Base-by-base conservation (phyloP, 768 basidiomycete genomes). In the Russula griseocarnosa region DNA sequence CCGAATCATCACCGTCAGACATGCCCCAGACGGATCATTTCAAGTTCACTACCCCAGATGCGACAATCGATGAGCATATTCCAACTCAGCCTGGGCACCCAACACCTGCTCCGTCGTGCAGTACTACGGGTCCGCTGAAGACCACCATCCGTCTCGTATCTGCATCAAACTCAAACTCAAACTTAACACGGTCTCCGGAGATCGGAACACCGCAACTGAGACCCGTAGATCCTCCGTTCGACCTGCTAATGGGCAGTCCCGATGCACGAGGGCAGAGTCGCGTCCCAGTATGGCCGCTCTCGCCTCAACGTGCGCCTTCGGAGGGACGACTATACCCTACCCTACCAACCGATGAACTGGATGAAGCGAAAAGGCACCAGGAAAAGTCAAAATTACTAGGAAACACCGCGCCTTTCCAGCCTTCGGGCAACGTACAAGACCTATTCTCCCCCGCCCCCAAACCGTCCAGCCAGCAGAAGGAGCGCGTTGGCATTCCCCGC, bases 181-280 rank as follows among this genome's bases (percentile, higher is more conserved):
- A 55, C 22, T 50, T 67, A 22, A 53, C 32, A 26, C 50, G 61
- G 5, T 51, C 65, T 24, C 44, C 64, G 14, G 67, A 44, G 44
- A 67, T 71, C 28, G 77, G 75, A 36, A 89, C 89, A 0, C 90
- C 90, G 0, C 82, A 80, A 58, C 79, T 92, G 3, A 79, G 82
- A 66, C 84, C 88, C 0, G 85, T 86, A 70, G 74, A 81, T 52
- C 88, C 88, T 3, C 77, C 78, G 11, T 91, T 89, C 67, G 88
- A 91, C 66, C 77, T 91, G 32, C 79, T 82, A 22, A 77, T 86
- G 66, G 82, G 78, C 26, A 86, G 83, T 51, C 88, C 86, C 0
- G 69, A 73, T 5, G 70, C 63, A 4, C 51, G 66, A 14, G 67
- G 57, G 3, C 60, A 65, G 7, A 53, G 61, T 32, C 13, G 69